phyloP scores from a whole-genome alignment of 2,329 filamentous ascomycete genomes.

The Venturia nashicola region DNA sequence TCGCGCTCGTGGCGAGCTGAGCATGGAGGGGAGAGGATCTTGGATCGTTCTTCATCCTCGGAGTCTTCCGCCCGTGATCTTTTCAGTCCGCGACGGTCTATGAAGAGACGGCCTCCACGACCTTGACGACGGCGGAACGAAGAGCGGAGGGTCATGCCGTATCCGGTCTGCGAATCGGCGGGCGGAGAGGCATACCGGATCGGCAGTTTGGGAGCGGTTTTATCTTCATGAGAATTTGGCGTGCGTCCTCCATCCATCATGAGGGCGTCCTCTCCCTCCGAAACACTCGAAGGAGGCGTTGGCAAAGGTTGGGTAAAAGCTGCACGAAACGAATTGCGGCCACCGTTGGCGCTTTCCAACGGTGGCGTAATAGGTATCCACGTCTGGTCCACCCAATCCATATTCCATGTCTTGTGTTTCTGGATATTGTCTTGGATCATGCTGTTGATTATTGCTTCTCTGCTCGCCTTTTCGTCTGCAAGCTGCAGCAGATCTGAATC shows the following conservation, averaged over 20 bases:
- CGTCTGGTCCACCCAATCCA: constrained; percentile 78
- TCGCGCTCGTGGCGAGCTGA: constrained; percentile 5
- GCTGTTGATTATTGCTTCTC: constrained; percentile 64
- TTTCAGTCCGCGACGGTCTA: constrained; percentile 55
- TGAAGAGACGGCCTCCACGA: constrained; percentile 72
- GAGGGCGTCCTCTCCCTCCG: constrained; percentile 53
- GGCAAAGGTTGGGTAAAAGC: constrained; percentile 27
- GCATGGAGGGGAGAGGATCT: constrained; percentile 4
- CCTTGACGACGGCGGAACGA: constrained; percentile 77
- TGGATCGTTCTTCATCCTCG: constrained; percentile 4
- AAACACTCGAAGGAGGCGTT: constrained; percentile 29
- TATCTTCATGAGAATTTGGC: constrained; percentile 3
- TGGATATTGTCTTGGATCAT: constrained; percentile 80
- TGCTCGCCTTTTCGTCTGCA: constrained; percentile 66
- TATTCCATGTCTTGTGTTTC: constrained; percentile 86
- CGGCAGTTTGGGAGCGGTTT: constrained; percentile 16
- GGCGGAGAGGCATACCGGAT: constrained; percentile 27
- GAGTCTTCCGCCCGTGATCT: background rate
- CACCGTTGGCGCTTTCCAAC: constrained; percentile 34
- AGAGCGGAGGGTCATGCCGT: constrained; percentile 26
- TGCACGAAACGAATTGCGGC: constrained; percentile 26
- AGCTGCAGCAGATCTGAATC: constrained; percentile 71
- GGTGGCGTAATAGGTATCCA: constrained; percentile 73
- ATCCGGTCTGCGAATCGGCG: constrained; percentile 18
- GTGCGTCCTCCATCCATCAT: constrained; percentile 10